Evolutionary conservation across 495 filamentous ascomycete species (phyloP).

Genomic region (Daldinia decipiens): DNA sequence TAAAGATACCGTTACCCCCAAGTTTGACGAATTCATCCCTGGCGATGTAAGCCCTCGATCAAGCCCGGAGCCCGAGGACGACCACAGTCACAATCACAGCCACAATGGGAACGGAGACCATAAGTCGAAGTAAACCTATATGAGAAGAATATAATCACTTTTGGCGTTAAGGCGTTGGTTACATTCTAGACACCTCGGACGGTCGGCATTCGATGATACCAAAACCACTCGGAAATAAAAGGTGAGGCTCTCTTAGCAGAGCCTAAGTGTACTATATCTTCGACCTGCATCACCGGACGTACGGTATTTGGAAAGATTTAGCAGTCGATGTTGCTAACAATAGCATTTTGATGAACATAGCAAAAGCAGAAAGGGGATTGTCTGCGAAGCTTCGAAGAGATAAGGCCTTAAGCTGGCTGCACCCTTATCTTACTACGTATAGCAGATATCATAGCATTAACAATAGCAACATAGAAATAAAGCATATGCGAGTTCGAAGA

Average conservation of each 20-base stretch:
- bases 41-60: constrained; percentile 68
- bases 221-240: constrained; percentile 24
- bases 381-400: background rate
- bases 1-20: constrained; percentile 62
- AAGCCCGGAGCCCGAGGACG: constrained; percentile 74
- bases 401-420: background rate
- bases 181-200: constrained; percentile 17
- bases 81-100: constrained; percentile 59
- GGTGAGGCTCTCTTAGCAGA: constrained; percentile 22
- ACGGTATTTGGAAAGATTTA: constrained; percentile 14
- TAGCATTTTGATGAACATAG: constrained; percentile 8
- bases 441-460: constrained; percentile 4
- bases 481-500: constrained; percentile 26
- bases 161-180: constrained; percentile 47
- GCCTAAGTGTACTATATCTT: constrained; percentile 40
- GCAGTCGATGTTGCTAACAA: constrained; percentile 9
- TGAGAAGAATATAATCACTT: constrained; percentile 14
- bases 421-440: background rate
- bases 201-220: constrained; percentile 39
- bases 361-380: constrained; percentile 3
- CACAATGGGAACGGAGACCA: constrained; percentile 47
- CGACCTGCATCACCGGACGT: constrained; percentile 12
- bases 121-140: constrained; percentile 48
- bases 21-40: constrained; percentile 82
- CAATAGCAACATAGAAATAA: background rate